These are phyloP conservation scores for Pachyrhizus erosus DNA, from an alignment of 306 rosid genomes.

Conservation along the genomic window DNA sequence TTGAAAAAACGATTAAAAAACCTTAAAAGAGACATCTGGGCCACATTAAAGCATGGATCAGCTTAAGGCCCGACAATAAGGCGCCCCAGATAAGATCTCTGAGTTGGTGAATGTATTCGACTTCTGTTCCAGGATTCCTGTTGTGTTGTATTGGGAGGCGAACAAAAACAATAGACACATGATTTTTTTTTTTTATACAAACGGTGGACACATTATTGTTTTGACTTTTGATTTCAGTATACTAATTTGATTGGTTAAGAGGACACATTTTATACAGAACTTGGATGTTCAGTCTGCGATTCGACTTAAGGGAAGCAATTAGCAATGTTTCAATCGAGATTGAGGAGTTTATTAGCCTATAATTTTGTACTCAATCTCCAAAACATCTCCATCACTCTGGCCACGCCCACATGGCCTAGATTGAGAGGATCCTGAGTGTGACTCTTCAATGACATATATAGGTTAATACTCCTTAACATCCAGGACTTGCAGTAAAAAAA, in stretches of 20 bases:
- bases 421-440: neutral
- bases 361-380: neutral
- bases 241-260: neutral
- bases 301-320: neutral
- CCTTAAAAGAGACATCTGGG: constrained; percentile 45
- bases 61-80: constrained; percentile 34
- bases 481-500: no score
- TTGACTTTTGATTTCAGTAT: neutral
- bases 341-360: neutral
- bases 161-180: neutral
- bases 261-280: neutral
- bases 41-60: constrained; percentile 10
- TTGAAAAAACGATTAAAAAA: constrained; percentile 13
- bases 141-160: constrained; percentile 24
- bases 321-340: neutral
- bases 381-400: neutral
- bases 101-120: neutral
- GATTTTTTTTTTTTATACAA: neutral
- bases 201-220: constrained; percentile 26
- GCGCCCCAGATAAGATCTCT: constrained; percentile 30
- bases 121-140: constrained; percentile 43
- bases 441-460: neutral
- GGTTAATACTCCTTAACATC: neutral
- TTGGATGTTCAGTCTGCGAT: neutral
- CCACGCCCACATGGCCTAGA: neutral